Evolutionary conservation across 2,329 filamentous ascomycete genomes (phyloP).

Genomic region (Fusarium verrucosum): DNA sequence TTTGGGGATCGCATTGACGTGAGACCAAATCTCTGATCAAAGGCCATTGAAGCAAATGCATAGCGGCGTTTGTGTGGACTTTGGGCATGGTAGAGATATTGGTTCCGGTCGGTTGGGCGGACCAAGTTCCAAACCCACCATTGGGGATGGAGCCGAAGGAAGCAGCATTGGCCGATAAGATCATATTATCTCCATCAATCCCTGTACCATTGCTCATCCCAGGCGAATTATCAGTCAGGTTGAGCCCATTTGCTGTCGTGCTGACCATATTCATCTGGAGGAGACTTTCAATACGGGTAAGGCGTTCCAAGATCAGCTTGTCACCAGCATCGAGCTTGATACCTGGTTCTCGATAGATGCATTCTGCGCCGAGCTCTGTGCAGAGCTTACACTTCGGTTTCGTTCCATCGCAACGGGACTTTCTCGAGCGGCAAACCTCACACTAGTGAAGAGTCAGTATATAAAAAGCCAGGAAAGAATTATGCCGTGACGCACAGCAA

Average conservation of each 20-base stretch:
- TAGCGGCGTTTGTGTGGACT: slow-evolving; percentile 80
- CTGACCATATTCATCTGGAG: slow-evolving; percentile 74
- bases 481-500: slow-evolving; percentile 62
- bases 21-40: slow-evolving; percentile 81
- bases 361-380: slow-evolving; percentile 82
- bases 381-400: slow-evolving; percentile 88
- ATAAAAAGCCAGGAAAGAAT: background rate
- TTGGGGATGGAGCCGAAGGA: slow-evolving; percentile 66
- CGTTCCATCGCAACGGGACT: slow-evolving; percentile 80
- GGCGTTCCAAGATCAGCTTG: slow-evolving; percentile 82
- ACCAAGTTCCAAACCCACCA: slow-evolving; percentile 78
- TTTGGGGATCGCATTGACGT: slow-evolving; percentile 80
- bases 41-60: slow-evolving; percentile 83
- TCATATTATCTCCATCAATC: slow-evolving; percentile 64
- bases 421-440: slow-evolving; percentile 82
- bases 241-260: slow-evolving; percentile 60
- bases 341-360: slow-evolving; percentile 84
- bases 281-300: slow-evolving; percentile 79
- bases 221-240: slow-evolving; percentile 69
- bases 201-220: slow-evolving; percentile 71
- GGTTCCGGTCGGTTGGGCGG: slow-evolving; percentile 58
- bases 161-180: slow-evolving; percentile 54
- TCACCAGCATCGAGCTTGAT: slow-evolving; percentile 89
- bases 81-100: slow-evolving; percentile 91
- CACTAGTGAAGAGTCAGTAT: slow-evolving; percentile 61